phyloP scores from a whole-genome alignment of 768 basidiomycete genomes.

The Pulveroboletus sp. region DNA sequence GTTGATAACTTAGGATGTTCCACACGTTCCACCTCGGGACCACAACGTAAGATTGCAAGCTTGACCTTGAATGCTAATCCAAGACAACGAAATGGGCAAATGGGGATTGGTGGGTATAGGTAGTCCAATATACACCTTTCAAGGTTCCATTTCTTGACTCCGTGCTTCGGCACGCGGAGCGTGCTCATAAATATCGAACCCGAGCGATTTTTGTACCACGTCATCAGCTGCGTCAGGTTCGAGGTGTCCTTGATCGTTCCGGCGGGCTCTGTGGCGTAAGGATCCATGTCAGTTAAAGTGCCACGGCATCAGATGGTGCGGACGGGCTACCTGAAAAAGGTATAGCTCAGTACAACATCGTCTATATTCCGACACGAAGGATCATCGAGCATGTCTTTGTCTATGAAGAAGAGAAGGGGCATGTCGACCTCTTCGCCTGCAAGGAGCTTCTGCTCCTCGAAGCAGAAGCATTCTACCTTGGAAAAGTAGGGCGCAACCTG shows the following conservation, averaged over 20 bases:
- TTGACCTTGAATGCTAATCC: neutral
- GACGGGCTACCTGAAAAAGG: constrained; percentile 79
- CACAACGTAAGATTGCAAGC: neutral
- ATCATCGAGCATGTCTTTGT: constrained; percentile 94
- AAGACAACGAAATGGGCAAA: neutral
- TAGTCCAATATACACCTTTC: neutral
- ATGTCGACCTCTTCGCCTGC: constrained; percentile 97
- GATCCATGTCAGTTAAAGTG: neutral
- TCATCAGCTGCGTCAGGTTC: constrained; percentile 88
- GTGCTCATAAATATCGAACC: constrained; percentile 62
- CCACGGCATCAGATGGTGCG: neutral
- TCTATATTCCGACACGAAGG: constrained; percentile 82
- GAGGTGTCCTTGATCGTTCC: constrained; percentile 79
- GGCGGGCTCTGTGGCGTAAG: constrained; percentile 57
- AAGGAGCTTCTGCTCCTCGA: constrained; percentile 93
- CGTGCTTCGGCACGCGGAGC: constrained; percentile 30
- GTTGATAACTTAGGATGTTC: neutral
- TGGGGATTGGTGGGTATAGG: neutral
- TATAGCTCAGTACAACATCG: constrained; percentile 92
- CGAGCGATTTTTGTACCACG: constrained; percentile 73
- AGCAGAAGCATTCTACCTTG: constrained; percentile 99
- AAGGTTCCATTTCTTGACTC: neutral
- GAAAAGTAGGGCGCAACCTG: constrained; percentile 98
- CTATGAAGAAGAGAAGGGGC: constrained; percentile 97
- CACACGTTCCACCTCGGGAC: neutral